phyloP scores from a whole-genome alignment of 805 yeast species.

The Saturnispora kantuleensis region DNA sequence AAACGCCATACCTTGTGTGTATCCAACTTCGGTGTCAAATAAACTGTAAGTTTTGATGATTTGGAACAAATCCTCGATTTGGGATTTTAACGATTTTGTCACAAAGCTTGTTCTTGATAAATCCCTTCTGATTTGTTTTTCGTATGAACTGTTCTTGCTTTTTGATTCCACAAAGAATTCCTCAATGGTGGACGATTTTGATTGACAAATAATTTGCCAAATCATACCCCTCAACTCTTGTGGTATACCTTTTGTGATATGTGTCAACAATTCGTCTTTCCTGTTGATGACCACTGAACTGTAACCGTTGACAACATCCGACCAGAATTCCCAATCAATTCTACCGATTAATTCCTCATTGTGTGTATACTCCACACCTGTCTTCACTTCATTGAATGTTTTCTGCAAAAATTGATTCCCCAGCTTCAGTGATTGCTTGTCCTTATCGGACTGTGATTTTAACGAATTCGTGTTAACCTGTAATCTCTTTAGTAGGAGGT shows the following conservation, averaged over 20 bases:
- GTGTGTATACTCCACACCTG: conserved; percentile 34
- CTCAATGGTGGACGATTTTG: conserved; percentile 56
- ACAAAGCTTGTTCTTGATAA: conserved; percentile 78
- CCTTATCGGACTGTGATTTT: conserved; percentile 37
- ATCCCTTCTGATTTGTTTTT: conserved; percentile 71
- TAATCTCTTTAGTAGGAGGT: conserved; percentile 50
- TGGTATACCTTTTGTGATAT: conserved; percentile 74
- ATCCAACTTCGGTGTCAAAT: conserved; percentile 89
- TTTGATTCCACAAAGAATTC: conserved; percentile 44
- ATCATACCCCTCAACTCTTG: conserved; percentile 75
- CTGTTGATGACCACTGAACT: conserved; percentile 52
- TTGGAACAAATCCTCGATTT: conserved; percentile 54
- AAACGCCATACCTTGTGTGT: conserved; percentile 97
- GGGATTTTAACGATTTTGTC: conserved; percentile 44
- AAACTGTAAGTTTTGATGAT: conserved; percentile 78
- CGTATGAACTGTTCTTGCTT: conserved; percentile 49
- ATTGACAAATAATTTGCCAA: conserved; percentile 83
- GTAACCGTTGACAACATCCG: conserved; percentile 68
- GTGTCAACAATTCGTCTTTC: conserved; percentile 47
- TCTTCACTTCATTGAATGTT: conserved; percentile 38
- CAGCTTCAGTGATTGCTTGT: conserved; percentile 40
- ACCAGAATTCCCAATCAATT: conserved; percentile 85
- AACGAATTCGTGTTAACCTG: conserved; percentile 46
- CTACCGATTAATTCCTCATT: conserved; percentile 25
- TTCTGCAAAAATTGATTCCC: conserved; percentile 37